These are phyloP conservation scores for Metarhizium album DNA, from an alignment of 2,329 filamentous ascomycete species.

Conservation along the genomic window DNA sequence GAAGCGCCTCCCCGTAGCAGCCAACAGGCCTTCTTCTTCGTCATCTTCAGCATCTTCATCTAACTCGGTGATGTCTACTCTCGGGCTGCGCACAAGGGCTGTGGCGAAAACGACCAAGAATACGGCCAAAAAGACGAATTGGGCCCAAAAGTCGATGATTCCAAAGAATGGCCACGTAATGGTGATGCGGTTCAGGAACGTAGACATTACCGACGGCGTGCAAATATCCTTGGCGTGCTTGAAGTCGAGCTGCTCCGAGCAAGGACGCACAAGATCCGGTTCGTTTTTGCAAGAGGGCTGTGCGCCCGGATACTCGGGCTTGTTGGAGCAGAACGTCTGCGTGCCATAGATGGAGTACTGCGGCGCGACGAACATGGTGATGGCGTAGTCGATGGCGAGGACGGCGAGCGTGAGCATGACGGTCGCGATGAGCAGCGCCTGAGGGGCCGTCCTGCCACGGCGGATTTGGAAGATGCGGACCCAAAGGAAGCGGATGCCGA, in stretches of 20 bases:
- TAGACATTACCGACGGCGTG: slow-evolving; percentile 83
- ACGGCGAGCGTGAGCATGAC: slow-evolving; percentile 84
- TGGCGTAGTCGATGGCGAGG: slow-evolving; percentile 82
- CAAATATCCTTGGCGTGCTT: slow-evolving; percentile 69
- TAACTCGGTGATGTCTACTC: slow-evolving; percentile 61
- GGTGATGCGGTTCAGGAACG: slow-evolving; percentile 84
- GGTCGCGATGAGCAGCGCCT: slow-evolving; percentile 82
- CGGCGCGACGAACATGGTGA: slow-evolving; percentile 89
- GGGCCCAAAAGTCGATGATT: slow-evolving; percentile 87
- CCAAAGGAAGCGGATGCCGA: slow-evolving; percentile 96
- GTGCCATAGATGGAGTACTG: slow-evolving; percentile 92
- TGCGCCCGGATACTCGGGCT: slow-evolving; percentile 48
- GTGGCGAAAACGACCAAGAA: slow-evolving; percentile 75
- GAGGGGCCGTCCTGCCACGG: slow-evolving; percentile 78
- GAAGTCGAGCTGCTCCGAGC: slow-evolving; percentile 65
- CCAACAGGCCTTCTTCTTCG: slow-evolving; percentile 86
- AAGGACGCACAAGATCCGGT: slow-evolving; percentile 63
- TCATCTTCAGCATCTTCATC: slow-evolving; percentile 86
- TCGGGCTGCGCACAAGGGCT: slow-evolving; percentile 69
- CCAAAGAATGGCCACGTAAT: slow-evolving; percentile 96
- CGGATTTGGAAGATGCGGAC: slow-evolving; percentile 85
- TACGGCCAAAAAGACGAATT: slow-evolving; percentile 79
- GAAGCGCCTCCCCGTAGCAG: slow-evolving; percentile 70
- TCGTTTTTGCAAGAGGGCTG: slow-evolving; percentile 67
- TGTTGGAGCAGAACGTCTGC: slow-evolving; percentile 82